A percentile compares a stretch with the other conserved stretches of the same genome.
Evolutionary conservation across 75 land plant species (phyloP).

Genomic region (Isoetes taiwanensis): DNA sequence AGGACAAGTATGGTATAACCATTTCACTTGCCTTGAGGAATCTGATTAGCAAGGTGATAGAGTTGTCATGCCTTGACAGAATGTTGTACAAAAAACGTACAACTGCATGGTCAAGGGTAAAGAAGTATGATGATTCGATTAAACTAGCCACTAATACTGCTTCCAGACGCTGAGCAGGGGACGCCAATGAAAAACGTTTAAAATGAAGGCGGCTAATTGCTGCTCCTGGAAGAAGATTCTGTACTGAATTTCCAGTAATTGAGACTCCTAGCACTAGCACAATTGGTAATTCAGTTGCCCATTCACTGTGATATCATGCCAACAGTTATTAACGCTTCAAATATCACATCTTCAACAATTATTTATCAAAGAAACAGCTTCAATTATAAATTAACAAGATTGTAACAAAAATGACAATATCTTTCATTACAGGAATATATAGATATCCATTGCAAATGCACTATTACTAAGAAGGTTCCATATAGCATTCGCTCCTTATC

Average conservation of each 20-base stretch:
- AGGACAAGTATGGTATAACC: neutral
- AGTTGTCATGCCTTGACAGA: conserved; percentile 59
- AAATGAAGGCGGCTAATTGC: conserved; percentile 33
- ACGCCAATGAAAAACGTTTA: conserved; percentile 41
- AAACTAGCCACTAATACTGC: conserved; percentile 49
- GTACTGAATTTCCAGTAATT: conserved; percentile 47
- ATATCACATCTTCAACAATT: neutral
- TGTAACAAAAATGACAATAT: neutral
- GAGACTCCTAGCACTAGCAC: conserved; percentile 67
- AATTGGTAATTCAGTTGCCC: conserved; percentile 58
- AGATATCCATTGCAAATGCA: too few species aligned
- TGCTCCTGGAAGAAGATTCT: conserved; percentile 40
- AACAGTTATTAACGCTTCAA: neutral
- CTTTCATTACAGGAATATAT: too few species aligned
- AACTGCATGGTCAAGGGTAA: conserved; percentile 40
- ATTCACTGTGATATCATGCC: conserved; percentile 46
- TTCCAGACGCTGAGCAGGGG: conserved; percentile 60
- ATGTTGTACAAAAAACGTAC: conserved; percentile 36
- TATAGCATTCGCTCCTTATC: too few species aligned
- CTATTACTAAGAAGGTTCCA: too few species aligned
- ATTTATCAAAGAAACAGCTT: neutral
- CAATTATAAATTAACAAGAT: neutral
- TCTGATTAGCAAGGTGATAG: conserved; percentile 57
- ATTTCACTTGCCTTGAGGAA: conserved; percentile 53
- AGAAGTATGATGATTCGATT: conserved; percentile 33